Base-by-base conservation (phyloP, 495 filamentous ascomycete genomes). In the Daldinia childiae region DNA sequence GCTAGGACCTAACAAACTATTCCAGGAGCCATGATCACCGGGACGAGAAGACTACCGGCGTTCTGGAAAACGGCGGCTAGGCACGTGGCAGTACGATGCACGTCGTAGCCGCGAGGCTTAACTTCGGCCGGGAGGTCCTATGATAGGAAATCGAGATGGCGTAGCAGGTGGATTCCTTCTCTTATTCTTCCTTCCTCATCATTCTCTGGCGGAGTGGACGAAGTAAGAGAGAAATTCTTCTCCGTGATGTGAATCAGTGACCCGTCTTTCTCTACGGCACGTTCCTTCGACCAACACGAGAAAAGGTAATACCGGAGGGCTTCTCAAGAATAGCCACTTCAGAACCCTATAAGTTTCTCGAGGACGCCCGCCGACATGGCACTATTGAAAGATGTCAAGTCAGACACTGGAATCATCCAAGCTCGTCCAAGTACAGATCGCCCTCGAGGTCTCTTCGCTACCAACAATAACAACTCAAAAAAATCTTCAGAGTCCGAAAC, bases 121-220 rank as follows among this genome's bases (percentile, higher is more conserved):
- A 71, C 58, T 56, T 67, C 68, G 58, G 64, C 60, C 55, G 41
- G 32, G 30, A 38, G 54, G 51, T 67, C 64, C 72, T 74, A 69
- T 3, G 30, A 17, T 55, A 32, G 58, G 45, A 63, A 66, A 66
- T 51, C 43, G 34, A 69, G 36, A 69, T 62, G 63, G 59, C 63
- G 63, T 66, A 59, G 66, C 52, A 64, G 19, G 61, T 43, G 9
- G 39, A 43, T 60, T 66, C 66, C 66, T 70, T 56, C 52, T 39
- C 52, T 39, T 29, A 38, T n/a, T 41, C 64, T 68, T 68, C 64
- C 60, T 55, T 66, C 57, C 55, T 48, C 12, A 0, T 6, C 48
- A 58, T 60, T 60, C 58, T 66, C 36, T 36, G 30, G 26, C 27
- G 61, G 51, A 58, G 50, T 51, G 58, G 58, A 52, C 24, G 29